These are phyloP conservation scores for Colletotrichum simmondsii DNA, from an alignment of 2,329 filamentous ascomycete species.

Conservation along the genomic window DNA sequence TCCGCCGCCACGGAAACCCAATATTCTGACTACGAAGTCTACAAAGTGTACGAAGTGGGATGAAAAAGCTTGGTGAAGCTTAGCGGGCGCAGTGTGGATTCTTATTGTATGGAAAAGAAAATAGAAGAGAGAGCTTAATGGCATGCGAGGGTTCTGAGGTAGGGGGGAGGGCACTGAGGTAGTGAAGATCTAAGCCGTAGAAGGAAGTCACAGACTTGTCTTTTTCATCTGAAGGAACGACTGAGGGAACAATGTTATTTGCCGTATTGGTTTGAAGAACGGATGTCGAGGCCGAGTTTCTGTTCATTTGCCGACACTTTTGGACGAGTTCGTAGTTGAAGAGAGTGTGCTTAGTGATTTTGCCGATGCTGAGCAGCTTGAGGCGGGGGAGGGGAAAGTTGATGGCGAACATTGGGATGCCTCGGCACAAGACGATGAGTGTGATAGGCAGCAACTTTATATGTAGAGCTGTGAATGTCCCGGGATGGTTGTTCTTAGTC, in stretches of 20 bases:
- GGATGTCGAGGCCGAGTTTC: not conserved
- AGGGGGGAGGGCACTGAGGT: too few relatives aligned
- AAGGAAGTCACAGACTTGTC: not conserved
- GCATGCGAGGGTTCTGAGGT: not conserved
- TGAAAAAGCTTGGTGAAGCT: not conserved
- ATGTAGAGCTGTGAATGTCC: too few relatives aligned
- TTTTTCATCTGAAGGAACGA: not conserved
- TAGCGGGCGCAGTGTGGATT: not conserved
- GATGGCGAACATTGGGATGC: not conserved
- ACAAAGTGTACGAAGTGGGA: not conserved
- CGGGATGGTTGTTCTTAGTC: too few relatives aligned
- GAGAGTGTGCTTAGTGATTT: not conserved
- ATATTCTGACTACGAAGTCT: not conserved
- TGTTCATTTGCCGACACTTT: not conserved
- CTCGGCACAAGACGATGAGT: not conserved
- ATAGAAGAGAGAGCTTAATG: not conserved
- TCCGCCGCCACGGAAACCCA: not conserved
- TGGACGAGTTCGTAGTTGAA: not conserved
- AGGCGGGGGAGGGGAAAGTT: not conserved
- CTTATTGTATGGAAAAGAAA: not conserved
- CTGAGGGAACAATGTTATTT: not conserved
- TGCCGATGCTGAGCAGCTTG: not conserved
- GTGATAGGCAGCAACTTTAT: not conserved
- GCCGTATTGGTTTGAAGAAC: not conserved
- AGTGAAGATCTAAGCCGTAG: not conserved